Conservation (phyloP, 805 yeast genomes). For the Ascoidea asiatica region DNA sequence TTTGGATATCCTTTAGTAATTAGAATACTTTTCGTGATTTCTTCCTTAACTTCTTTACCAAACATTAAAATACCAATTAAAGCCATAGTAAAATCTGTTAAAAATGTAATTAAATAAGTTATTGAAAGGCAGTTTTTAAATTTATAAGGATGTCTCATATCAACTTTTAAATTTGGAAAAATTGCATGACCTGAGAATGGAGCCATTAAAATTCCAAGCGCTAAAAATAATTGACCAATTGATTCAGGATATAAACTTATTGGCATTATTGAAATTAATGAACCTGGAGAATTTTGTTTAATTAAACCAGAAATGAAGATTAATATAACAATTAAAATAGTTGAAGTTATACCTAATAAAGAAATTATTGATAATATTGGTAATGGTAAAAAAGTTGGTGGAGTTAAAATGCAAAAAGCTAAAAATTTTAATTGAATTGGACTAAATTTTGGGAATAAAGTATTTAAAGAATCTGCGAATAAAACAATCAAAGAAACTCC, state of each 20-base stretch:
- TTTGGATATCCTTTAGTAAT: conserved; percentile 54
- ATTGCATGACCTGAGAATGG: conserved; percentile 83
- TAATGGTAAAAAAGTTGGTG: conserved; percentile 41
- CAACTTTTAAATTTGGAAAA: conserved; percentile 64
- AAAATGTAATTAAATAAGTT: conserved; percentile 44
- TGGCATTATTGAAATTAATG: conserved; percentile 32
- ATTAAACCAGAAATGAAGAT: conserved; percentile 27
- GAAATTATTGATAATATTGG: conserved; percentile 40
- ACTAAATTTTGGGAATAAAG: conserved; percentile 29
- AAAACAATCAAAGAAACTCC: conserved; percentile 41
- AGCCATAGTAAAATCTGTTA: conserved; percentile 50
- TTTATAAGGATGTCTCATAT: conserved; percentile 59
- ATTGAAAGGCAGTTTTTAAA: conserved; percentile 37
- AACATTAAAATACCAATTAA: conserved; percentile 67
- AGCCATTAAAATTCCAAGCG: conserved; percentile 55
- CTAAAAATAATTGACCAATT: conserved; percentile 25
- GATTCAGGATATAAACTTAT: conserved; percentile 27
- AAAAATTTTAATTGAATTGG: conserved; percentile 26
- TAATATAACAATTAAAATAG: conserved; percentile 28
- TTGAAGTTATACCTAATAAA: conserved; percentile 39
- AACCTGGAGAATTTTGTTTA: conserved; percentile 36
- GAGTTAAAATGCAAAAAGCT: conserved; percentile 25
- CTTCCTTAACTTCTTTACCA: conserved; percentile 55
- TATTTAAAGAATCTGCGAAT: conserved; percentile 46
- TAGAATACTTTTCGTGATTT: conserved; percentile 65